phyloP scores from a whole-genome alignment of 805 yeast species.

The Komagataella kurtzmanii region DNA sequence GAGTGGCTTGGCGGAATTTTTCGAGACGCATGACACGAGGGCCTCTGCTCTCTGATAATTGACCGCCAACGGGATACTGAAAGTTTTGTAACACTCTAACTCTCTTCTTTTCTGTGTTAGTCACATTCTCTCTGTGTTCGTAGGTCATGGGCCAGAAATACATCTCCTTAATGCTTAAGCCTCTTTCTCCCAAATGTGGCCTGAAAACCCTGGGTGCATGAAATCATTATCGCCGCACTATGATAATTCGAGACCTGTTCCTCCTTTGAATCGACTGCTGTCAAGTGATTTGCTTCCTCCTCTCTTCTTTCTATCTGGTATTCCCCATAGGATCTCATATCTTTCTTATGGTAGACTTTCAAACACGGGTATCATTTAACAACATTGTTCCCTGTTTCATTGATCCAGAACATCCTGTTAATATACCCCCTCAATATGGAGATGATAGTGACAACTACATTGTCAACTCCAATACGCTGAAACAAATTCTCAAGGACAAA shows the following conservation, averaged over 20 bases:
- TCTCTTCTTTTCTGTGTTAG: neutral
- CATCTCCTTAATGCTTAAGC: neutral
- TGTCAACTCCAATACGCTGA: constrained; percentile 1
- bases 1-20: neutral
- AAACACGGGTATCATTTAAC: constrained; percentile 26
- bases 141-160: neutral
- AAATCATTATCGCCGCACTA: neutral
- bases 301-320: neutral
- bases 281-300: neutral
- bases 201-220: neutral
- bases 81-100: neutral
- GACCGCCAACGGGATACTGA: neutral
- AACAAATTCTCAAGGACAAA: constrained; percentile 1
- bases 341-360: neutral
- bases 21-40: neutral
- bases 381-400: constrained; percentile 21
- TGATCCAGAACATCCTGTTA: constrained; percentile 8
- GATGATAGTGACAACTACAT: constrained; percentile 4
- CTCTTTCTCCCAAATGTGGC: neutral
- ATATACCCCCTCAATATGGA: constrained; percentile 7
- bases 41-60: no score
- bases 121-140: no score
- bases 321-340: neutral
- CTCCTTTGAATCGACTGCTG: neutral
- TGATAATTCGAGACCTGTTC: neutral